Evolutionary conservation across 805 yeast species (phyloP), one percentile per base, ranked within the genome.

Genomic region (Candida dendrica): DNA sequence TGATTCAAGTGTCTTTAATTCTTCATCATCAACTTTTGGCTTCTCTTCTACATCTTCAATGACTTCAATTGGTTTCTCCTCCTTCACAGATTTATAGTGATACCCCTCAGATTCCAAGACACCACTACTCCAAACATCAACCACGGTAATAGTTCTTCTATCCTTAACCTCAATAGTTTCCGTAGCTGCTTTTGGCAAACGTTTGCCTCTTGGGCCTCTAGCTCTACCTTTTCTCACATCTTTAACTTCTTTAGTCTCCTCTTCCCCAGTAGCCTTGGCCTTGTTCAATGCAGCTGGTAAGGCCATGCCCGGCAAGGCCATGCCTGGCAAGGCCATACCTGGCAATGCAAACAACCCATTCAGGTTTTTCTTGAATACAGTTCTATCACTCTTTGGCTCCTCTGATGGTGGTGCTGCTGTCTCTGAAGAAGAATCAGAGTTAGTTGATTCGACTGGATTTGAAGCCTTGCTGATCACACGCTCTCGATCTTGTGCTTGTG

Each of bases 161-260:
- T 56, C 60, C 2, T 47, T 51, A 16, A 47, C 39, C 29, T 47
- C 51, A 15, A 40, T 19, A 13, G 13, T 47, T 9, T 45, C 59
- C 17, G 69, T 66, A 11, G 79, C 74, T n/a, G 68, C 60, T 42
- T 68, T 71, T 0, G 93, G 93, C 41, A 83, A 61, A 51, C 76
- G 78, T 46, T 86, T 74, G 0, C 90, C 90, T 47, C 77, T 69
- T 36, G 95, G 95, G 0, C 91, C 93, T 49, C 66, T 79, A 1
- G 80, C 81, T 52, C 91, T 72, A 26, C 76, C 65, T 39, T 64
- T 65, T 55, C 75, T 59, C 4, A 59, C 59, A 53, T 74, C 77
- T 40, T 16, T 42, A 27, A 27, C 30, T 8, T 27, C 30, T 27
- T 27, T 27, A 8, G 13, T 8, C 8, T 42, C 47, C 3, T 38